Conservation (phyloP, 2,329 filamentous ascomycete species). For the Metarhizium brunneum region DNA sequence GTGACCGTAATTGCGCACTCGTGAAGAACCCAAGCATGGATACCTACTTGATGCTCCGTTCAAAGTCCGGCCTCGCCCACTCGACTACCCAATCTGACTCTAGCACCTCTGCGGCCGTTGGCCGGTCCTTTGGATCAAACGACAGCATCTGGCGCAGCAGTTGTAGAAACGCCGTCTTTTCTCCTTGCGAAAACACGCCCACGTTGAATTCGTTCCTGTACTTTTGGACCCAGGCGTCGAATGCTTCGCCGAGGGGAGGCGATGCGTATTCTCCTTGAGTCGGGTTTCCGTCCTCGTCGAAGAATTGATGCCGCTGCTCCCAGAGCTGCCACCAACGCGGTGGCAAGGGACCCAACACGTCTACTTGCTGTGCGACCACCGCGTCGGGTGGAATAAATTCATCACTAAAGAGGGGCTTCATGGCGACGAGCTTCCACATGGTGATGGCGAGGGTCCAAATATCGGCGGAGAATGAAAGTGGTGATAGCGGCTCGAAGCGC, state of each 20-base stretch:
- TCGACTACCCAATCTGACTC: neutral
- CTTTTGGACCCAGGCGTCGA: neutral
- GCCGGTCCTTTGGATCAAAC: neutral
- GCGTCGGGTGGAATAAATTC: neutral
- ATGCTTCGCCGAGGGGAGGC: neutral
- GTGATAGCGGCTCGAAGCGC: too few species aligned
- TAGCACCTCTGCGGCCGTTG: neutral
- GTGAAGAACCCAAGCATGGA: too few species aligned
- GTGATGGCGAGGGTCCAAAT: constrained; percentile 29
- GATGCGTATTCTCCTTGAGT: neutral
- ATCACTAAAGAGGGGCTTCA: constrained; percentile 1
- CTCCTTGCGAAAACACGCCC: neutral
- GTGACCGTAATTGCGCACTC: too few species aligned
- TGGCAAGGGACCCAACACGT: neutral
- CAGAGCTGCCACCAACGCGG: neutral
- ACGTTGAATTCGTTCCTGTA: neutral
- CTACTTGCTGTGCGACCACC: neutral
- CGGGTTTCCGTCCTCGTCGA: neutral
- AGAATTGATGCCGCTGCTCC: neutral
- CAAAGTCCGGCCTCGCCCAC: neutral
- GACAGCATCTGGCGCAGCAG: neutral
- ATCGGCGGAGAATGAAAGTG: constrained; percentile 24
- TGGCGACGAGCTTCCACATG: constrained; percentile 24
- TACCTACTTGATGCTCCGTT: too few species aligned
- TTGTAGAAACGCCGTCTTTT: neutral